Evolutionary conservation across 768 basidiomycete genomes (phyloP).

Genomic region (Heimioporus sp.): DNA sequence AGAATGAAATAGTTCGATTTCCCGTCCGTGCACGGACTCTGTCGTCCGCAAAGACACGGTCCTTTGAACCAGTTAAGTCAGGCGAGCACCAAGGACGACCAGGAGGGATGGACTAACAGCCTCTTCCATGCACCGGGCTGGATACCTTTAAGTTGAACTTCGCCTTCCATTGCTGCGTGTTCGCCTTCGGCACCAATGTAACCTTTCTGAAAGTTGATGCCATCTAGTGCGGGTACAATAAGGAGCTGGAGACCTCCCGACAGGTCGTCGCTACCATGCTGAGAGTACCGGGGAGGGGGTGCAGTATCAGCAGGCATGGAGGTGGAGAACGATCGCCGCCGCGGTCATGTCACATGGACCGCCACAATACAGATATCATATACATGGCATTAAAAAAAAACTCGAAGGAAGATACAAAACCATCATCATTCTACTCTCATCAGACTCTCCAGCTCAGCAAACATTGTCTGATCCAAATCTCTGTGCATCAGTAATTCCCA

Average conservation of each 20-base stretch:
- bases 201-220: slow-evolving; percentile 81
- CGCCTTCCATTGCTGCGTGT: slow-evolving; percentile 81
- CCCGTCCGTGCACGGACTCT: slow-evolving; percentile 58
- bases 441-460: slow-evolving; percentile 77
- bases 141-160: slow-evolving; percentile 78
- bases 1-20: slow-evolving; percentile 63
- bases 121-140: slow-evolving; percentile 57
- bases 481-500: slow-evolving; percentile 72
- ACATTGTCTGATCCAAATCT: slow-evolving; percentile 73
- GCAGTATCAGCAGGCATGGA: slow-evolving; percentile 38
- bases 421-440: slow-evolving; percentile 56
- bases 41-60: slow-evolving; percentile 64
- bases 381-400: slow-evolving; percentile 13
- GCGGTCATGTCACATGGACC: neutral
- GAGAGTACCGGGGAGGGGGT: slow-evolving; percentile 64
- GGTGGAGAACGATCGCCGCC: neutral
- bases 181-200: slow-evolving; percentile 83
- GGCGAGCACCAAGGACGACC: slow-evolving; percentile 10
- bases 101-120: slow-evolving; percentile 56
- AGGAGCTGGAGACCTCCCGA: slow-evolving; percentile 56
- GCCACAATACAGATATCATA: slow-evolving; percentile 7
- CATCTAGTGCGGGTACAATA: slow-evolving; percentile 67
- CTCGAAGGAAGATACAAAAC: neutral
- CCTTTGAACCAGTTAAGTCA: slow-evolving; percentile 36
- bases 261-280: slow-evolving; percentile 36